A percentile compares a stretch with the other conserved stretches of the same genome.
These are phyloP conservation scores for Phylloporus sp. DNA, from an alignment of 1,284 basidiomycete species.

Conservation along the genomic window DNA sequence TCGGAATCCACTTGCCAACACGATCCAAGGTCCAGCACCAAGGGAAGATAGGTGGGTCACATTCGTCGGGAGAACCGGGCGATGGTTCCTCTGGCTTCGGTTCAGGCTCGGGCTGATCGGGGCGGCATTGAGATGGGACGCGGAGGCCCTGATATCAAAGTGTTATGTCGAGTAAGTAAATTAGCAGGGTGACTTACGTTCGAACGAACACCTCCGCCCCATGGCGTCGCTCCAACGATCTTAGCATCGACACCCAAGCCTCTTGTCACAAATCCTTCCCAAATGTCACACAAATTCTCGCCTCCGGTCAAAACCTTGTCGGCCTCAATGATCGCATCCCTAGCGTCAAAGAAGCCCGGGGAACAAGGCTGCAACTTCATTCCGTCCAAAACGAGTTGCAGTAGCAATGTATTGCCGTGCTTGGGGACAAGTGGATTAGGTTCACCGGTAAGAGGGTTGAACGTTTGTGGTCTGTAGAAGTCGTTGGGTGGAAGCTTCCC, in stretches of 20 bases:
- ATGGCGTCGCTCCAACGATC: conserved; percentile 85
- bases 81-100: conserved; percentile 35
- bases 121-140: conserved; percentile 40
- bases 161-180: neutral
- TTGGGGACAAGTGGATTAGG: conserved; percentile 79
- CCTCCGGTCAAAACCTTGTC: conserved; percentile 91
- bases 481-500: conserved; percentile 70
- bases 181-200: conserved; percentile 49
- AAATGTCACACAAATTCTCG: conserved; percentile 91
- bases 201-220: conserved; percentile 87
- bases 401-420: conserved; percentile 88
- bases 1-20: conserved; percentile 31
- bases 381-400: conserved; percentile 88
- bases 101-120: conserved; percentile 27
- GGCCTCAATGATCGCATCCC: conserved; percentile 94
- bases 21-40: conserved; percentile 40
- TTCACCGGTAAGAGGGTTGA: conserved; percentile 45
- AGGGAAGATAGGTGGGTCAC: conserved; percentile 28
- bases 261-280: conserved; percentile 84
- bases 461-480: conserved; percentile 72
- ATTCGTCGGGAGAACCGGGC: conserved; percentile 44
- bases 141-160: conserved; percentile 33
- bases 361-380: conserved; percentile 97
- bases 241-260: conserved; percentile 82
- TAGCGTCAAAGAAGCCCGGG: conserved; percentile 90